Evolutionary conservation across 805 yeast genomes (phyloP), one percentile per base, ranked within the genome.

Genomic region (Wickerhamomyces subpelliculosus): DNA sequence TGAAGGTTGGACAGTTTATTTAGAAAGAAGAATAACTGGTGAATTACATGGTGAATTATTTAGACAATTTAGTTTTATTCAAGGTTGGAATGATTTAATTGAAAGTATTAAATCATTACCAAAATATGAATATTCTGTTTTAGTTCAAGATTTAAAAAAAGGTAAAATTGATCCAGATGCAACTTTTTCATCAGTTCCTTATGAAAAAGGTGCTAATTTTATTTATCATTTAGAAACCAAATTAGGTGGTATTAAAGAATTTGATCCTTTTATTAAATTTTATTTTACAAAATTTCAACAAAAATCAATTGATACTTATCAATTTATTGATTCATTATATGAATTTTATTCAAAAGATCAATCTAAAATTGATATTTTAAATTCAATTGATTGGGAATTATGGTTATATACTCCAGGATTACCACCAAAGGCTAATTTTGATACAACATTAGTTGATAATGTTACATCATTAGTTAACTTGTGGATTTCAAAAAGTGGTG

Each of bases 1-100:
- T 58, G 96, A 88, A 65, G 96, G 96, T 27, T 88, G 96, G 96
- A 87, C 96, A 6, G 96, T 88, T 28, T 88, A 88, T 58, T 61
- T 88, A 27, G 96, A 88, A 61, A 74, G 96, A 57, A 68, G 95
- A 51, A 87, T 88, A 42, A 65, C 78, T 22, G 95, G 84, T 14
- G 73, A 69, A 13, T 58, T 86, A n/a, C 86, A 85, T 53, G 95
- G 93, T 19, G 90, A 84, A 50, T 61, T 76, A 24, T 68, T 75
- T 30, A 75, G 96, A 55, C 90, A 86, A 49, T 84, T 88, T 56
- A 71, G 80, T 44, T 87, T 88, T 27, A 78, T 88, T 44, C 82
- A 84, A 51, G 96, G 96, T 36, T 88, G 96, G 96, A 76, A 77
- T 38, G 93, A 80, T 50, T 70, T 88, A 53, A 78, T 73, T 35